Evolutionary conservation across 768 basidiomycete genomes (phyloP).

Genomic region (Phanerochaete carnosa): DNA sequence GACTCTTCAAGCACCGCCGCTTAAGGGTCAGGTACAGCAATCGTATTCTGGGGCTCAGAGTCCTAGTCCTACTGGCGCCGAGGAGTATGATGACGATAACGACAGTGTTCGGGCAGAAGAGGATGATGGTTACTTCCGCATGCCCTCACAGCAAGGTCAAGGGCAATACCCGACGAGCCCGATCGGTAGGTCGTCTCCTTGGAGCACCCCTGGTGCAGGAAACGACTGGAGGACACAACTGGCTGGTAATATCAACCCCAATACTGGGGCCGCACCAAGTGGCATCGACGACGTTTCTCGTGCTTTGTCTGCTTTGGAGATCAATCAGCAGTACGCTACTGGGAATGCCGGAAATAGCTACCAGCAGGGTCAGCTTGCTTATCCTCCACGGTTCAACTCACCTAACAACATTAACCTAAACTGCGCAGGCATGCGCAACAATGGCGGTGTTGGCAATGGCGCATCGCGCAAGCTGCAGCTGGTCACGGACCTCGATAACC

Average conservation of each 20-base stretch:
- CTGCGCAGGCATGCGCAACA: conserved; percentile 39
- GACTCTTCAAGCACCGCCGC: conserved; percentile 57
- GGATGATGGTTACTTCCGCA: conserved; percentile 47
- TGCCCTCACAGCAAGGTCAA: conserved; percentile 36
- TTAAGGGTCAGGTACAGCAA: conserved; percentile 29
- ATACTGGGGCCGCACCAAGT: conserved; percentile 20
- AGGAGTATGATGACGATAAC: conserved; percentile 58
- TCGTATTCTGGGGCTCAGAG: conserved; percentile 31
- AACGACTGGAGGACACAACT: conserved; percentile 58
- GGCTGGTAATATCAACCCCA: conserved; percentile 25
- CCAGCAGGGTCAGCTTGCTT: conserved; percentile 47
- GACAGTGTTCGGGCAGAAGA: conserved; percentile 47
- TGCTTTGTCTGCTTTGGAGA: conserved; percentile 67
- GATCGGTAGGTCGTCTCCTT: conserved; percentile 63
- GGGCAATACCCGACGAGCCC: conserved; percentile 50
- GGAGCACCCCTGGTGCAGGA: conserved; percentile 44
- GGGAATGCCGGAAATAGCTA: conserved; percentile 25
- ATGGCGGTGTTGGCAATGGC: conserved; percentile 35
- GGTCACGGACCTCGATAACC: conserved; percentile 62
- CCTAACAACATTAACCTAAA: conserved; percentile 45
- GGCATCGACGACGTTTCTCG: conserved; percentile 75
- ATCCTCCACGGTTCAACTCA: conserved; percentile 71
- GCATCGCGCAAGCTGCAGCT: conserved; percentile 50
- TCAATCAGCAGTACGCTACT: conserved; percentile 36
- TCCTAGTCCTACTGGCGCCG: conserved; percentile 48